These are phyloP conservation scores for Coemansia sp. DNA, from an alignment of 192 early-diverging fungal species.

Conservation along the genomic window DNA sequence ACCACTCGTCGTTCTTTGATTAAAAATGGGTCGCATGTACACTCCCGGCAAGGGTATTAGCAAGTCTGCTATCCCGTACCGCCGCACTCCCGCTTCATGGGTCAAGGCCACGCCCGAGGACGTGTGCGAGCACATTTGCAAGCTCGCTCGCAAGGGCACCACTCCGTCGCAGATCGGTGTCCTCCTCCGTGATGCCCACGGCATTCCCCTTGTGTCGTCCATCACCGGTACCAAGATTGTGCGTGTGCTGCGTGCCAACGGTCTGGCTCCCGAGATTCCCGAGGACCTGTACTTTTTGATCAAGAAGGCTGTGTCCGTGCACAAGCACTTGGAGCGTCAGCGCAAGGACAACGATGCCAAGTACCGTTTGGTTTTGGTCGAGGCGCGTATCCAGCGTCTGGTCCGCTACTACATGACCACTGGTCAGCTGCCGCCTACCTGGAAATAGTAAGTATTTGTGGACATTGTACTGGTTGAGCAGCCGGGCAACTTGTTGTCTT, in stretches of 20 bases:
- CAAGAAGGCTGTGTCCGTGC: conserved; percentile 99
- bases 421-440: conserved; percentile 94
- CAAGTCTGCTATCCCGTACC: conserved; percentile 66
- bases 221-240: conserved; percentile 99
- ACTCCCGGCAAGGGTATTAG: conserved; percentile 97
- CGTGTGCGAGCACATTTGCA: conserved; percentile 97
- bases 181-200: conserved; percentile 94
- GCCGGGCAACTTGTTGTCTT: conserved; percentile 5
- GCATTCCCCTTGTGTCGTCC: conserved; percentile 93
- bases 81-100: conserved; percentile 96
- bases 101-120: conserved; percentile 96
- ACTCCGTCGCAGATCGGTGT: conserved; percentile 99
- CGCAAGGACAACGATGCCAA: conserved; percentile 99
- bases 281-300: conserved; percentile 99
- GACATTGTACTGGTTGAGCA: conserved; percentile 43
- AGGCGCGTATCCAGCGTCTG: conserved; percentile 98
- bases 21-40: conserved; percentile 93
- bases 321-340: conserved; percentile 98
- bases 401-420: conserved; percentile 98
- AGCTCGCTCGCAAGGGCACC: conserved; percentile 99
- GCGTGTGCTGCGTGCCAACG: conserved; percentile 97
- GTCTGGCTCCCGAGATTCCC: conserved; percentile 91
- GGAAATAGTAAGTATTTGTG: conserved; percentile 90
- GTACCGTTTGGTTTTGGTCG: conserved; percentile 98
- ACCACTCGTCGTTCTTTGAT: neutral